phyloP scores from a whole-genome alignment of 1,284 basidiomycete species.

The Stereum hirsutum region DNA sequence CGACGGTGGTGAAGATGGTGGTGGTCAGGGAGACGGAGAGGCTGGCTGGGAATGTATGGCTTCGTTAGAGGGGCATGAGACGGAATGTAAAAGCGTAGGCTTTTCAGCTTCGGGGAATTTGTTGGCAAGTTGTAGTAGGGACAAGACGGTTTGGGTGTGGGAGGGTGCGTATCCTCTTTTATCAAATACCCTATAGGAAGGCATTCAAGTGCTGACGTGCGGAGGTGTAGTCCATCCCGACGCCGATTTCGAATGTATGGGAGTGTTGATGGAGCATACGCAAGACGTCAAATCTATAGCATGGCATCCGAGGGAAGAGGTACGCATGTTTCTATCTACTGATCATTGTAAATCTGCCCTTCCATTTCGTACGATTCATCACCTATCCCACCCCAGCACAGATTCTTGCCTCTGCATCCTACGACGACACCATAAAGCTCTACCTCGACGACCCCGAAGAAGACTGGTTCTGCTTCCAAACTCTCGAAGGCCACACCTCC shows the following conservation, averaged over 20 bases:
- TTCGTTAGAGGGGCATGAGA: slow-evolving; percentile 92
- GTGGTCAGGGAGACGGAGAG: slow-evolving; percentile 14
- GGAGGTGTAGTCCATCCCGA: slow-evolving; percentile 67
- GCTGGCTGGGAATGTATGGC: slow-evolving; percentile 78
- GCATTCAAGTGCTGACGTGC: not conserved
- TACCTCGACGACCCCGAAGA: slow-evolving; percentile 92
- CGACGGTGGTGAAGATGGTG: slow-evolving; percentile 17
- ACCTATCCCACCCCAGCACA: slow-evolving; percentile 26
- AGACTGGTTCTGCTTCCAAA: slow-evolving; percentile 89
- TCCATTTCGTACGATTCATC: slow-evolving; percentile 6
- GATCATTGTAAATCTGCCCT: not conserved
- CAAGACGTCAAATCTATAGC: slow-evolving; percentile 95
- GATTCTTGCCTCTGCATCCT: slow-evolving; percentile 94
- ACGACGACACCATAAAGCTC: slow-evolving; percentile 94
- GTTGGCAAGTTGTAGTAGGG: slow-evolving; percentile 88
- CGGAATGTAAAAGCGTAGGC: slow-evolving; percentile 92
- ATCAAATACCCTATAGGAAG: not conserved
- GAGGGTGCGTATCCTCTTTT: slow-evolving; percentile 53
- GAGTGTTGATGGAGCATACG: slow-evolving; percentile 94
- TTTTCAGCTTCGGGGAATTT: slow-evolving; percentile 78
- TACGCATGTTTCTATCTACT: slow-evolving; percentile 23
- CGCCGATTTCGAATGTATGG: slow-evolving; percentile 91
- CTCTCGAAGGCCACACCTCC: slow-evolving; percentile 72
- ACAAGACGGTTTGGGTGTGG: slow-evolving; percentile 99
- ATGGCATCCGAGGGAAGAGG: slow-evolving; percentile 96